phyloP scores from a whole-genome alignment of 257 asterid genomes.

The Solanum bulbocastanum region DNA sequence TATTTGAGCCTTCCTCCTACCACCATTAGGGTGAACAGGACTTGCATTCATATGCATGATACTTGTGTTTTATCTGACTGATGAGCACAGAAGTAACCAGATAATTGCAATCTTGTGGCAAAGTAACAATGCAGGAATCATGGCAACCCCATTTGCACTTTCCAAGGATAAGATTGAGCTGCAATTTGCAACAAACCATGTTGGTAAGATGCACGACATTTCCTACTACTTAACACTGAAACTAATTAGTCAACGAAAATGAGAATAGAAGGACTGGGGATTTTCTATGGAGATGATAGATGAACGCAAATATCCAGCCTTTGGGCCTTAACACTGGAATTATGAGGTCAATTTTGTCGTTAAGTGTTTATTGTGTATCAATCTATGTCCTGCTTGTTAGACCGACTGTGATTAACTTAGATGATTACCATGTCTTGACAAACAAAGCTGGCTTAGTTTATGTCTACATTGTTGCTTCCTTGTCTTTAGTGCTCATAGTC shows the following conservation, averaged over 20 bases:
- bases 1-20: background rate
- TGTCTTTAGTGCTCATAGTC: background rate
- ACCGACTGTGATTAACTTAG: background rate
- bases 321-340: background rate
- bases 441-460: background rate
- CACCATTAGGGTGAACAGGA: background rate
- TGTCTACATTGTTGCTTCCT: background rate
- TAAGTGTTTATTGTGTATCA: background rate
- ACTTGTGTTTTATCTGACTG: background rate
- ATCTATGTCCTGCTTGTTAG: background rate
- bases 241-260: background rate
- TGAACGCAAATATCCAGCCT: background rate
- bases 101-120: background rate
- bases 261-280: background rate
- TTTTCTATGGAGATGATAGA: background rate
- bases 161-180: slow-evolving; percentile 71
- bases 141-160: slow-evolving; percentile 66
- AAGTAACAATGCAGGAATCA: slow-evolving; percentile 87
- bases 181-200: slow-evolving; percentile 79
- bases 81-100: background rate
- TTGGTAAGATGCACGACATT: slow-evolving; percentile 27
- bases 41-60: background rate
- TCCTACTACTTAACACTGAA: background rate
- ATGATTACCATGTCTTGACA: background rate
- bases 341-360: background rate